A percentile compares a stretch with the other conserved stretches of the same genome.
Evolutionary conservation across 2,329 filamentous ascomycete genomes (phyloP).

Genomic region (Colletotrichum cordylinicola): DNA sequence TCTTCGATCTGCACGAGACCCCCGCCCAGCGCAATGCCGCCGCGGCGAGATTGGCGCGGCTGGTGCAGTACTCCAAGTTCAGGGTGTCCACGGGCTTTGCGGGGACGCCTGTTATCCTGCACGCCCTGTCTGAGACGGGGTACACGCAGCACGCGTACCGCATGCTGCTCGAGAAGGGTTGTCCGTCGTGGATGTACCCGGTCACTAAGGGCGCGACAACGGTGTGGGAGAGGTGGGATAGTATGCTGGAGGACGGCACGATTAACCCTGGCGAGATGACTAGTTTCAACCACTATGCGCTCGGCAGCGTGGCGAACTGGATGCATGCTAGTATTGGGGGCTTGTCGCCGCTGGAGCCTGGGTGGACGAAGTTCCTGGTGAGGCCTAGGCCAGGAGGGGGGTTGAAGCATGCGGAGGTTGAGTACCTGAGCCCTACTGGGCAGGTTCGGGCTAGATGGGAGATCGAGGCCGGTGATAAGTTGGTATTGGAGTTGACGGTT

Average conservation of each 20-base stretch:
- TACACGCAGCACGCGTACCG: constrained; percentile 42
- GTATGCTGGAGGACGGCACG: constrained; percentile 45
- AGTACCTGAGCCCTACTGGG: constrained; percentile 36
- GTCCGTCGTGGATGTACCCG: constrained; percentile 54
- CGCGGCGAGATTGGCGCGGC: constrained; percentile 30
- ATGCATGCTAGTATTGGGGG: constrained; percentile 49
- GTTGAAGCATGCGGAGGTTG: constrained; percentile 35
- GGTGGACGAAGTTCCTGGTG: constrained; percentile 43
- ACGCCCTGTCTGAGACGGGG: constrained; percentile 33
- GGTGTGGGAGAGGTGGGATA: constrained; percentile 58
- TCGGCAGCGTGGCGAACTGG: constrained; percentile 53
- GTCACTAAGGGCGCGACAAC: constrained; percentile 51
- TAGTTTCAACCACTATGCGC: constrained; percentile 55
- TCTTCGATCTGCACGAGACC: constrained; percentile 38
- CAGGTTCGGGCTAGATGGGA: constrained; percentile 30
- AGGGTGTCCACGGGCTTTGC: constrained; percentile 47
- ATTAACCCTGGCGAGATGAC: constrained; percentile 54
- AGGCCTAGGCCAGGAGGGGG: constrained; percentile 39
- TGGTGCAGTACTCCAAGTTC: constrained; percentile 37
- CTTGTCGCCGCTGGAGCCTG: constrained; percentile 40
- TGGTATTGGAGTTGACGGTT: background rate
- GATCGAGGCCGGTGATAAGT: background rate
- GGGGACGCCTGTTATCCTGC: constrained; percentile 43
- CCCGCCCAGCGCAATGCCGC: constrained; percentile 25
- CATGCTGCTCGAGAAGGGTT: constrained; percentile 50